Evolutionary conservation across 139 green algal genomes (phyloP).

Genomic region (Asterochloris sp.): DNA sequence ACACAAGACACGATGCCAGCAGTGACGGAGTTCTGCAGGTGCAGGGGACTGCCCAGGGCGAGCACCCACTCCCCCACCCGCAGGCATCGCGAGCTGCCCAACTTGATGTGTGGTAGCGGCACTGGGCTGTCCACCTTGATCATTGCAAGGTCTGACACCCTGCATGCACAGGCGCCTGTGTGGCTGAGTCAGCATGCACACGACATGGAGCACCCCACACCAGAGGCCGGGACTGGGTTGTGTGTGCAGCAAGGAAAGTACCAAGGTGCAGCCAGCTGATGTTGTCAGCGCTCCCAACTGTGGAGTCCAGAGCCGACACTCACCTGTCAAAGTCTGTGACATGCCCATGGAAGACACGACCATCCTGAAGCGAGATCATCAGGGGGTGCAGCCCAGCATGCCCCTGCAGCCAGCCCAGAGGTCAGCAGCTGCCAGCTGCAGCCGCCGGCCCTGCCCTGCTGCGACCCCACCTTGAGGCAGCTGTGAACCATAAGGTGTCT

Average conservation of each 20-base stretch:
- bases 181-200: neutral
- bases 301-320: too few relatives aligned
- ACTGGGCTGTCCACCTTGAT: conserved; percentile 44
- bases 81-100: conserved; percentile 48
- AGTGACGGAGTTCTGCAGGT: conserved; percentile 72
- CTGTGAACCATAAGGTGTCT: neutral
- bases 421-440: neutral
- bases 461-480: neutral
- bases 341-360: conserved; percentile 63
- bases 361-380: conserved; percentile 71
- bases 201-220: too few relatives aligned
- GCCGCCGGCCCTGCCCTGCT: neutral
- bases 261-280: too few relatives aligned
- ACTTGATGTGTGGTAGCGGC: conserved; percentile 40
- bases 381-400: conserved; percentile 6
- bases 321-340: conserved; percentile 56
- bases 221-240: too few relatives aligned
- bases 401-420: neutral
- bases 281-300: too few relatives aligned
- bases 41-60: conserved; percentile 68
- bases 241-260: too few relatives aligned
- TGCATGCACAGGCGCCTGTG: conserved; percentile 1
- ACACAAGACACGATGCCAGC: conserved; percentile 70
- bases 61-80: conserved; percentile 75
- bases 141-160: conserved; percentile 64